Evolutionary conservation across 345 rosid species (phyloP), one percentile per base, ranked within the genome.

Genomic region (Combretum micranthum): DNA sequence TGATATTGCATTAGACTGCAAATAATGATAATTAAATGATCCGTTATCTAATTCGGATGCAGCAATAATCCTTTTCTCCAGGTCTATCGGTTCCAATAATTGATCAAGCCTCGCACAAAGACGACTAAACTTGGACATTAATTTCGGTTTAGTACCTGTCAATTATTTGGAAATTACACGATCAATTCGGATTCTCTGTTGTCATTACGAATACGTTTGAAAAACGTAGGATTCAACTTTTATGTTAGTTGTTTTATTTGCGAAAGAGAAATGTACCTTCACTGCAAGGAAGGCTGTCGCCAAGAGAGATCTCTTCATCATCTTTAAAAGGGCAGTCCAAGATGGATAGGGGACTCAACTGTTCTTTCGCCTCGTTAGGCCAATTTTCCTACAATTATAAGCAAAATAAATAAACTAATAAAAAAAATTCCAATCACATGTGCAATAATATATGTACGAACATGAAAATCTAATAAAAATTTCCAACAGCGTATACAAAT

Each of bases 281-380:
- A 5, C 57, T 60, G 61, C 67, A 74, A 39, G 70, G 65, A 53
- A 79, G 80, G 59, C 37, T 8, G 20, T 13, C 50, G 17, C 66
- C 56, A 5, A 17, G 66, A 42, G 78, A 72, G 19, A 78, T 49
- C 8, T 55, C 72, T 43, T 82, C 78, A 15, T 83, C 91, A 15
- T 86, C 93, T 51, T 83, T 65, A 71, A 84, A 86, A 56, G 90
- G 92, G 46, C 85, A 81, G 50, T 92, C 95, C 68, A 92, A 64
- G 6, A 86, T 78, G 19, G 96, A 88, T 1, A 88, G 80, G 2
- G 98, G 96, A 72, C 96, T 92, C 8, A 76, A 84, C 57, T 84
- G 98, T 60, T 84, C 89, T 43, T 81, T 92, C 57, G 68, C 84
- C 50, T 82, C 92, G 59, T 62, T 80, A 12, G 56, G 44, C 79